Evolutionary conservation across 139 green algal species (phyloP).

Genomic region (Ettlia oleoabundans): DNA sequence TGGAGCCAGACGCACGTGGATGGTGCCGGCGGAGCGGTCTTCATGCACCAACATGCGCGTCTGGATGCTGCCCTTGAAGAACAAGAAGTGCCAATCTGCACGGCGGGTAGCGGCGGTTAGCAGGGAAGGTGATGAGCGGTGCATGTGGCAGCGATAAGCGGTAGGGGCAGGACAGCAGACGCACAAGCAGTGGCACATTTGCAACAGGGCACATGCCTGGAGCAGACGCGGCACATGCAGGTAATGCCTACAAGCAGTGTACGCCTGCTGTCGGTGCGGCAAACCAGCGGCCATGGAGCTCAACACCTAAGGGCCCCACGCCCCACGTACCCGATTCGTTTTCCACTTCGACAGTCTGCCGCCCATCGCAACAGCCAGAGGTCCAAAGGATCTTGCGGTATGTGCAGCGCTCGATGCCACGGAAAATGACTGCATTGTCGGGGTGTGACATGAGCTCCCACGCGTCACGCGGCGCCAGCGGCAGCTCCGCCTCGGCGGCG

Average conservation of each 20-base stretch:
- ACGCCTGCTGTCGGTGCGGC: too few species aligned
- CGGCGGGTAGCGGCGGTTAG: too few species aligned
- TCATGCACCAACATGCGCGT: constrained; percentile 27
- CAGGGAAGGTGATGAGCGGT: neutral
- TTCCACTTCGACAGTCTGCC: constrained; percentile 20
- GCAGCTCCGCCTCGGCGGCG: neutral
- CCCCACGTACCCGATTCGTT: constrained; percentile 30
- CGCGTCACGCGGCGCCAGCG: neutral
- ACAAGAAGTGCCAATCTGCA: constrained; percentile 39
- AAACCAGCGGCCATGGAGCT: too few species aligned
- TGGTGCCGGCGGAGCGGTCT: constrained; percentile 8
- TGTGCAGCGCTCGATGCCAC: constrained; percentile 43
- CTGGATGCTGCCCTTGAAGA: constrained; percentile 37
- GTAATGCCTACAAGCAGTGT: too few species aligned
- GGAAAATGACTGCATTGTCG: constrained; percentile 35
- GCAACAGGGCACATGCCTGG: too few species aligned
- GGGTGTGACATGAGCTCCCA: constrained; percentile 17
- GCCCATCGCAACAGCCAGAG: neutral
- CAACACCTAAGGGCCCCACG: too few species aligned
- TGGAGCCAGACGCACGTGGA: constrained; percentile 7
- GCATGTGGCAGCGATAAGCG: too few species aligned
- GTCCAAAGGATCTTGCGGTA: constrained; percentile 24
- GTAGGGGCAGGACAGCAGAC: too few species aligned
- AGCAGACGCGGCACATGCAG: too few species aligned
- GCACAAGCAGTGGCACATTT: too few species aligned